Evolutionary conservation across 2,329 filamentous ascomycete genomes (phyloP).

Genomic region (Fusarium kyushuense): DNA sequence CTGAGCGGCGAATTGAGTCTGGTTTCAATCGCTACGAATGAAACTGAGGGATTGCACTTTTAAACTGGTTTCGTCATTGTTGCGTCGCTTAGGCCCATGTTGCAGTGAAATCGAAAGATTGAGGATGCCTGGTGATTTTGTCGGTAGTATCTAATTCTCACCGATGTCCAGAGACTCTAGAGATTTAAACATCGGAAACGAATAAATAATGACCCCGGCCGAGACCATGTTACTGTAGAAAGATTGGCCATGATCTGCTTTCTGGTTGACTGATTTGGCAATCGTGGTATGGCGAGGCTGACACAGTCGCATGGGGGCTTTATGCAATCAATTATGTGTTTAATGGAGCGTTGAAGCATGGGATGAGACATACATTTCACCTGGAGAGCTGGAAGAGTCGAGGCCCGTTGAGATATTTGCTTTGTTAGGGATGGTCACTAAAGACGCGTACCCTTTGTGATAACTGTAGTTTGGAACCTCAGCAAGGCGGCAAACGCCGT

Average conservation of each 20-base stretch:
- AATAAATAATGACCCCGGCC: not conserved
- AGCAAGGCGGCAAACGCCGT: constrained; percentile 1
- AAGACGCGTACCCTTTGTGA: not conserved
- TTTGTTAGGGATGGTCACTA: not conserved
- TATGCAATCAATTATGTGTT: constrained; percentile 9
- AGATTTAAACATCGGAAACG: not conserved
- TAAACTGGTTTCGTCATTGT: constrained; percentile 12
- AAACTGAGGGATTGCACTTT: not conserved
- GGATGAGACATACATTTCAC: constrained; percentile 11
- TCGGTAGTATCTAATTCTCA: not conserved
- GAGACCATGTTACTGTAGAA: not conserved
- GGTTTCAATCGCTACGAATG: not conserved
- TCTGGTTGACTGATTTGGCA: not conserved
- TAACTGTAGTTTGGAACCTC: not conserved
- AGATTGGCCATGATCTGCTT: constrained; percentile 14
- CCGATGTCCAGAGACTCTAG: not conserved
- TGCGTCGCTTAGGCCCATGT: not conserved
- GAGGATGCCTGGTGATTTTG: not conserved
- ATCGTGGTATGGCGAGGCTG: constrained; percentile 8
- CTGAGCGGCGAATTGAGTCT: not conserved
- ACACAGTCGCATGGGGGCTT: not conserved
- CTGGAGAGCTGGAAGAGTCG: not conserved
- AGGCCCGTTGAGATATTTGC: not conserved
- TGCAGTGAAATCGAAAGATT: not conserved
- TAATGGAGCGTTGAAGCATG: not conserved